Evolutionary conservation across 106 monocot genomes (phyloP).

Genomic region (Phalaenopsis equestris): DNA sequence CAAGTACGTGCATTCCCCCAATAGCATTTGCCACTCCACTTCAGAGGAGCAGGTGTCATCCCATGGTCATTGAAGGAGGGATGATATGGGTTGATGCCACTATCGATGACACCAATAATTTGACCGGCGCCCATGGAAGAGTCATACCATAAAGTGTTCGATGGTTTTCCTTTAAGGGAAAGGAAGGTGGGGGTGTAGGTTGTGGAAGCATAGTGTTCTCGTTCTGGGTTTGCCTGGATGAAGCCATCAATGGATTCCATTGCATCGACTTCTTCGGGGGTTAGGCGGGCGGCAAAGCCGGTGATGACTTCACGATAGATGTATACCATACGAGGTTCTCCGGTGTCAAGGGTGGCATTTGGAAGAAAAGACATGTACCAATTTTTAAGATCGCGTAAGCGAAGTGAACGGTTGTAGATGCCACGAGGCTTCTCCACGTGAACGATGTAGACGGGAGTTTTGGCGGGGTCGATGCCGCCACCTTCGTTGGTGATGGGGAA

Average conservation of each 20-base stretch:
- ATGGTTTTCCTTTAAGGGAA: slow-evolving; percentile 10
- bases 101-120: slow-evolving; percentile 43
- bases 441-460: slow-evolving; percentile 14
- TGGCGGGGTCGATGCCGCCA: background rate
- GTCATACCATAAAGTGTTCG: slow-evolving; percentile 3
- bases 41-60: slow-evolving; percentile 16
- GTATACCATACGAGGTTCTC: slow-evolving; percentile 7
- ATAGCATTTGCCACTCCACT: slow-evolving; percentile 21
- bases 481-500: background rate
- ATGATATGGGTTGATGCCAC: slow-evolving; percentile 32
- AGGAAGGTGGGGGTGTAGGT: slow-evolving; percentile 58
- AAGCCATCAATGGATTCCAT: slow-evolving; percentile 24
- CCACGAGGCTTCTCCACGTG: background rate
- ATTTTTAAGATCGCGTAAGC: background rate
- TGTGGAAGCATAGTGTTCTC: slow-evolving; percentile 11
- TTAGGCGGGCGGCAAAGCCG: slow-evolving; percentile 40
- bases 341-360: background rate
- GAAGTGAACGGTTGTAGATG: background rate
- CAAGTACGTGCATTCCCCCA: slow-evolving; percentile 1
- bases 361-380: slow-evolving; percentile 24
- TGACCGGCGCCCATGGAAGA: slow-evolving; percentile 21
- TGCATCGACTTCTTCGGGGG: slow-evolving; percentile 17
- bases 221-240: slow-evolving; percentile 29
- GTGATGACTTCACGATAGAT: slow-evolving; percentile 1
- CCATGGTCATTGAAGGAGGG: slow-evolving; percentile 27